Evolutionary conservation across 129 eudicot species (phyloP).

Genomic region (Escallonia herrerae): DNA sequence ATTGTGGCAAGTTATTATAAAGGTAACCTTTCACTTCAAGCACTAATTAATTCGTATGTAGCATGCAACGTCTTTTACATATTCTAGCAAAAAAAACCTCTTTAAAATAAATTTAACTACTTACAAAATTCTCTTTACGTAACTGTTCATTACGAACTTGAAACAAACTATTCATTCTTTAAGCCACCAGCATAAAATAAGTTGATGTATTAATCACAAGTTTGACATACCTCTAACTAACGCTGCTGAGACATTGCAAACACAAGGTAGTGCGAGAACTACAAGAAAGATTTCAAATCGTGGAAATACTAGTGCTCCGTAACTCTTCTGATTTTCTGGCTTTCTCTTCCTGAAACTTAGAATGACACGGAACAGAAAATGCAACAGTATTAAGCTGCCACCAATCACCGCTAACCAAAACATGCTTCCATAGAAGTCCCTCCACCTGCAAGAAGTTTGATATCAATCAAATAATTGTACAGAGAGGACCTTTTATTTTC

Average conservation of each 20-base stretch:
- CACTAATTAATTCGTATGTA: too few relatives aligned
- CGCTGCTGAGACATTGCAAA: slow-evolving; percentile 69
- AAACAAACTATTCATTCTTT: too few relatives aligned
- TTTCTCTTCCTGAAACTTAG: slow-evolving; percentile 44
- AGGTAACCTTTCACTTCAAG: too few relatives aligned
- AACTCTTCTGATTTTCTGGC: slow-evolving; percentile 36
- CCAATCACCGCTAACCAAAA: slow-evolving; percentile 80
- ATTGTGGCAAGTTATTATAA: too few relatives aligned
- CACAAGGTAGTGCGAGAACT: slow-evolving; percentile 87
- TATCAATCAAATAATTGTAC: slow-evolving; percentile 4
- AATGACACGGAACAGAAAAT: slow-evolving; percentile 42
- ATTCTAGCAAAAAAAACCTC: too few relatives aligned
- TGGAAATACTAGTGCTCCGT: slow-evolving; percentile 63
- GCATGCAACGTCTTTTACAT: too few relatives aligned
- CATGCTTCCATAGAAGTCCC: slow-evolving; percentile 71
- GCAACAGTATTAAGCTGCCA: slow-evolving; percentile 61
- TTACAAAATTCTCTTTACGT: too few relatives aligned
- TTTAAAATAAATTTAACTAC: too few relatives aligned
- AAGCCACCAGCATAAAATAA: too few relatives aligned
- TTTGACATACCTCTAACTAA: slow-evolving; percentile 52
- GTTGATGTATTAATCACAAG: background rate
- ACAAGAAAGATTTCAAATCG: slow-evolving; percentile 78
- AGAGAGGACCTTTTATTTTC: background rate
- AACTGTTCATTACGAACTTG: too few relatives aligned
- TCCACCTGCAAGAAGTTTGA: slow-evolving; percentile 55